Percentiles rank a stretch among this genome's conserved stretches.
phyloP scores from a whole-genome alignment of 805 yeast species.

The Candida rishiriensis region DNA sequence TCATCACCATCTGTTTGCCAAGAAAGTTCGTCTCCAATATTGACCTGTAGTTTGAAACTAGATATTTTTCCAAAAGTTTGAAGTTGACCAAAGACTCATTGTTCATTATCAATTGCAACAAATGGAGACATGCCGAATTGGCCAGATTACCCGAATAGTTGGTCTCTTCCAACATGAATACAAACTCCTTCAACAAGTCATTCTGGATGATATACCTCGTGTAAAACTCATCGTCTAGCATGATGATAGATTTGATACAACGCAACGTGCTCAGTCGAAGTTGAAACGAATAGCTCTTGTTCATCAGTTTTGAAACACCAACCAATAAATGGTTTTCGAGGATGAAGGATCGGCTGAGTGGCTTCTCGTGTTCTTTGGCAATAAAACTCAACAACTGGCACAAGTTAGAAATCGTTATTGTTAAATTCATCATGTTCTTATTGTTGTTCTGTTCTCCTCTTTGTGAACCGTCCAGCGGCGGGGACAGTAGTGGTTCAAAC shows the following conservation, averaged over 20 bases:
- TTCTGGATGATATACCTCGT: slow-evolving; percentile 52
- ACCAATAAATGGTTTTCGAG: slow-evolving; percentile 52
- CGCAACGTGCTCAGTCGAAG: slow-evolving; percentile 65
- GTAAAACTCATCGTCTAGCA: slow-evolving; percentile 59
- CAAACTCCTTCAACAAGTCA: slow-evolving; percentile 45
- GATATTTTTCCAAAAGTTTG: slow-evolving; percentile 16
- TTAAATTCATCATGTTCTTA: slow-evolving; percentile 5
- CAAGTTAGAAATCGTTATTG: slow-evolving; percentile 32
- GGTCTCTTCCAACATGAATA: slow-evolving; percentile 45
- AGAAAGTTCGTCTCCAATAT: slow-evolving; percentile 14
- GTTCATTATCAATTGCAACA: slow-evolving; percentile 29
- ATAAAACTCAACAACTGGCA: slow-evolving; percentile 73
- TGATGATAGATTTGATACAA: slow-evolving; percentile 58
- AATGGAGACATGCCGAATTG: slow-evolving; percentile 71
- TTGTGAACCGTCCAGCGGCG: not conserved
- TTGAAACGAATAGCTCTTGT: slow-evolving; percentile 40
- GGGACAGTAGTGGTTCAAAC: slow-evolving; percentile 23
- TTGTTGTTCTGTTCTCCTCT: slow-evolving; percentile 3
- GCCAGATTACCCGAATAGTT: slow-evolving; percentile 54
- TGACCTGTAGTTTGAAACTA: slow-evolving; percentile 14
- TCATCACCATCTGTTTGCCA: slow-evolving; percentile 17
- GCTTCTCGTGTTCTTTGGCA: slow-evolving; percentile 55
- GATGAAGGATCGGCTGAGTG: slow-evolving; percentile 57
- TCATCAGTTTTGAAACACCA: slow-evolving; percentile 50
- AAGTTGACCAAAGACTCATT: slow-evolving; percentile 17